Evolutionary conservation across 2,329 filamentous ascomycete genomes (phyloP).

Genomic region (Trichoderma atrobrunneum): DNA sequence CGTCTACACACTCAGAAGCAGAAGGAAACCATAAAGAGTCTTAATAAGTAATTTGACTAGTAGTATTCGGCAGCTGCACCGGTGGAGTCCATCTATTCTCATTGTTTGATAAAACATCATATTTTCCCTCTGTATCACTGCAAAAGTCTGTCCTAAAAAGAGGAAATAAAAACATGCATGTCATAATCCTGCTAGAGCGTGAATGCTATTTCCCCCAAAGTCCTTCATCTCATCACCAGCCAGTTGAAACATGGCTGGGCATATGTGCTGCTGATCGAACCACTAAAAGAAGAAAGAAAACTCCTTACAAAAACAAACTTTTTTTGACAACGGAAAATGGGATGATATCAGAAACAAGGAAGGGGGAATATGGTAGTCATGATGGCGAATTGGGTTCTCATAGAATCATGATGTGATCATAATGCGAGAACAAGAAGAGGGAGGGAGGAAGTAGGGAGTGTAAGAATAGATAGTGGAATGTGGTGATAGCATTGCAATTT

Average conservation of each 20-base stretch:
- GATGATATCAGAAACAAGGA: background rate
- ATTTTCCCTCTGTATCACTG: background rate
- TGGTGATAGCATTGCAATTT: background rate
- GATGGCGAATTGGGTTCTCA: background rate
- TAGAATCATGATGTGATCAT: slow-evolving; percentile 1
- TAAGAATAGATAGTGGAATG: background rate
- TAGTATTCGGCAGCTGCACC: background rate
- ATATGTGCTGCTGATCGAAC: slow-evolving; percentile 6
- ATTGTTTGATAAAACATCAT: background rate
- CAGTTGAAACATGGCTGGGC: background rate
- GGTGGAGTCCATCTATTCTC: background rate
- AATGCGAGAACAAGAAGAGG: background rate
- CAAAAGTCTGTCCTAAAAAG: slow-evolving; percentile 16
- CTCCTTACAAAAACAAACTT: slow-evolving; percentile 3
- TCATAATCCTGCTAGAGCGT: slow-evolving; percentile 15
- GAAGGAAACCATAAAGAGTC: background rate
- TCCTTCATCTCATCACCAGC: slow-evolving; percentile 18
- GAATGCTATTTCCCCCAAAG: slow-evolving; percentile 9
- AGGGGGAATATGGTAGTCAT: background rate
- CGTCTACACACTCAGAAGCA: background rate
- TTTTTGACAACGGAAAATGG: background rate
- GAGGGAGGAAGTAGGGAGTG: background rate
- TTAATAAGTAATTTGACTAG: background rate
- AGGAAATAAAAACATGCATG: slow-evolving; percentile 14
- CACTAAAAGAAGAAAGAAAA: slow-evolving; percentile 7